Conservation (phyloP, 1,139 yeast genomes). For the Yamadazyma taylorii region DNA sequence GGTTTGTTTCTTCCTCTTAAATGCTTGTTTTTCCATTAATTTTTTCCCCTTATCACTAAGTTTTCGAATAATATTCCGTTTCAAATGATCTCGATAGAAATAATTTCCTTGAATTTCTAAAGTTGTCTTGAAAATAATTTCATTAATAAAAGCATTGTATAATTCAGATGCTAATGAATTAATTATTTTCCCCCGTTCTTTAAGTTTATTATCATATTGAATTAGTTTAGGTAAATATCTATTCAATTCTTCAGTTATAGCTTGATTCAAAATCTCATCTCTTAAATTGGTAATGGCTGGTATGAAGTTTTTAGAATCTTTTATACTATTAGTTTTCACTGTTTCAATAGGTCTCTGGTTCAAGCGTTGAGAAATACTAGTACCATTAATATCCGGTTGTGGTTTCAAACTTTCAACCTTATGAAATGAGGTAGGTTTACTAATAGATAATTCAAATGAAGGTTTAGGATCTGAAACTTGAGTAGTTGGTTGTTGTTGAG, state of each 20-base stretch:
- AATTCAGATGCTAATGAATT: slow-evolving; percentile 46
- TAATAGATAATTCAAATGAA: too few species aligned
- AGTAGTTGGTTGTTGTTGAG: not conserved
- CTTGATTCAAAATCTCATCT: slow-evolving; percentile 28
- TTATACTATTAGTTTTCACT: too few species aligned
- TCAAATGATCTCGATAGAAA: slow-evolving; percentile 25
- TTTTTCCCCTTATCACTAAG: slow-evolving; percentile 26
- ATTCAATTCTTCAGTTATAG: slow-evolving; percentile 30
- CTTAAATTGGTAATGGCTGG: slow-evolving; percentile 25
- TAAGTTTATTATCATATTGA: slow-evolving; percentile 19
- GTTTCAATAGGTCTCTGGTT: too few species aligned
- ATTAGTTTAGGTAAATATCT: slow-evolving; percentile 27
- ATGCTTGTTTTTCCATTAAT: slow-evolving; percentile 21
- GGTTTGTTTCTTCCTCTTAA: slow-evolving; percentile 32
- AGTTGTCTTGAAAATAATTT: slow-evolving; percentile 44
- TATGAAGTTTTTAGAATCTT: slow-evolving; percentile 19
- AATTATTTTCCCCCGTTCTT: slow-evolving; percentile 32
- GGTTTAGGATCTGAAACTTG: too few species aligned
- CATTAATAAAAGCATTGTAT: slow-evolving; percentile 60
- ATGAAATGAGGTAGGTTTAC: too few species aligned
- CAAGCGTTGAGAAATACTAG: too few species aligned
- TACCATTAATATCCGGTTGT: too few species aligned
- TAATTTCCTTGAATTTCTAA: slow-evolving; percentile 44
- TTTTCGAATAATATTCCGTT: slow-evolving; percentile 23
- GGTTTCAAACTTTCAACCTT: too few species aligned